A percentile compares a stretch with the other conserved stretches of the same genome.
Conservation (phyloP, 2,329 filamentous ascomycete species). For the Ophiostoma australiae region DNA sequence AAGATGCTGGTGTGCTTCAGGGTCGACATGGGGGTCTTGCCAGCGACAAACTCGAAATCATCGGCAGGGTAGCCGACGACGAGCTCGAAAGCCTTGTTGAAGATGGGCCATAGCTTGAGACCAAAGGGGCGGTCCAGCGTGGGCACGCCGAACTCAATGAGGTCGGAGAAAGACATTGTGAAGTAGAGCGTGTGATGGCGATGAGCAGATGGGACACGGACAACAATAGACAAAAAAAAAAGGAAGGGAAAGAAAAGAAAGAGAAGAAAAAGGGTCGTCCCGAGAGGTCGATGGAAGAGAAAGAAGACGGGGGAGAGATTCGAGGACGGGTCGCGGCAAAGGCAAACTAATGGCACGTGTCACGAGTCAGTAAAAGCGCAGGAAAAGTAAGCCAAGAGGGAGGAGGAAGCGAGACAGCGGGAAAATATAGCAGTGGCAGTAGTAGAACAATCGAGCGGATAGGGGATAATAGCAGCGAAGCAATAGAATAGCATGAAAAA, state of each 20-base stretch:
- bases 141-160: slow-evolving; percentile 55
- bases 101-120: slow-evolving; percentile 86
- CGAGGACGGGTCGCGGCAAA: slow-evolving; percentile 15
- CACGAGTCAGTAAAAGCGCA: slow-evolving; percentile 18
- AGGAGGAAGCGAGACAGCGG: neutral
- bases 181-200: neutral
- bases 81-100: slow-evolving; percentile 76
- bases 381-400: slow-evolving; percentile 1
- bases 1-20: slow-evolving; percentile 75
- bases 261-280: slow-evolving; percentile 4
- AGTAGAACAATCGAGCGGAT: neutral
- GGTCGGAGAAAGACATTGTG: slow-evolving; percentile 26
- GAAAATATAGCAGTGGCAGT: neutral
- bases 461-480: neutral
- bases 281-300: slow-evolving; percentile 11
- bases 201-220: neutral
- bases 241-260: slow-evolving; percentile 1
- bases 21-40: slow-evolving; percentile 84
- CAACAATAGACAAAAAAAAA: neutral
- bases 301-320: neutral
- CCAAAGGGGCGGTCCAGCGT: slow-evolving; percentile 91
- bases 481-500: slow-evolving; percentile 1
- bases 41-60: slow-evolving; percentile 78
- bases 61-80: slow-evolving; percentile 76
- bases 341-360: slow-evolving; percentile 21